These are phyloP conservation scores for Physocladia obscura DNA, from an alignment of 192 early-diverging fungal species.

Conservation along the genomic window DNA sequence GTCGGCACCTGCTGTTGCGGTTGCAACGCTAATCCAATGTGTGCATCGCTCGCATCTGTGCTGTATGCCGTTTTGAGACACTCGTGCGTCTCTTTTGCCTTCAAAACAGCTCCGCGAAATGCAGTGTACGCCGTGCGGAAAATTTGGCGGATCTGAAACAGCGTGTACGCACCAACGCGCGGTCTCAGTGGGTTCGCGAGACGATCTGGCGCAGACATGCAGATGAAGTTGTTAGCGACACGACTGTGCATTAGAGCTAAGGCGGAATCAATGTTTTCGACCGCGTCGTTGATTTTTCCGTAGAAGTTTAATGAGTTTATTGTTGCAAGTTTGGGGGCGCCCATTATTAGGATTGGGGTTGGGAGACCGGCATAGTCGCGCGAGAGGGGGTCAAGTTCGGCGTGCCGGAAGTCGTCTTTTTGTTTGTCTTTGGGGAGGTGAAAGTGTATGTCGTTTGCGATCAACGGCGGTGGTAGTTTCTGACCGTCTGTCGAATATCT, in stretches of 20 bases:
- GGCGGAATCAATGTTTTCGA: background rate
- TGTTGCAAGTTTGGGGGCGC: conserved; percentile 12
- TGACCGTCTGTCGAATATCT: too few species aligned
- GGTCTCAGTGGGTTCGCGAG: conserved; percentile 30
- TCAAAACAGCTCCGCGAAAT: conserved; percentile 28
- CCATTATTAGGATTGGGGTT: conserved; percentile 13
- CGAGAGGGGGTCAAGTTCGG: background rate
- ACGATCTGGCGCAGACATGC: conserved; percentile 33
- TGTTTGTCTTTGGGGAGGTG: conserved; percentile 19
- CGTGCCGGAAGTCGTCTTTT: background rate
- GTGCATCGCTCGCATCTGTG: background rate
- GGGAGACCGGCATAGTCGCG: conserved; percentile 10
- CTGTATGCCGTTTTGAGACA: background rate
- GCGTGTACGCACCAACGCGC: conserved; percentile 6
- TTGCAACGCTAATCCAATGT: background rate
- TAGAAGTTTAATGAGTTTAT: background rate
- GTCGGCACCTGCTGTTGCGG: background rate
- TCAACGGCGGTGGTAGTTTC: background rate
- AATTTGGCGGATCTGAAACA: conserved; percentile 27
- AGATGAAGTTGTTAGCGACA: conserved; percentile 27
- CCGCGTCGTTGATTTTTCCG: background rate
- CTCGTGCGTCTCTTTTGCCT: conserved; percentile 2
- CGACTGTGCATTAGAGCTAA: background rate
- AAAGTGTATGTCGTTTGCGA: conserved; percentile 20
- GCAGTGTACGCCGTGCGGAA: conserved; percentile 35